Conservation (phyloP, 2,329 filamentous ascomycete genomes). For the Aspergillus sp. region DNA sequence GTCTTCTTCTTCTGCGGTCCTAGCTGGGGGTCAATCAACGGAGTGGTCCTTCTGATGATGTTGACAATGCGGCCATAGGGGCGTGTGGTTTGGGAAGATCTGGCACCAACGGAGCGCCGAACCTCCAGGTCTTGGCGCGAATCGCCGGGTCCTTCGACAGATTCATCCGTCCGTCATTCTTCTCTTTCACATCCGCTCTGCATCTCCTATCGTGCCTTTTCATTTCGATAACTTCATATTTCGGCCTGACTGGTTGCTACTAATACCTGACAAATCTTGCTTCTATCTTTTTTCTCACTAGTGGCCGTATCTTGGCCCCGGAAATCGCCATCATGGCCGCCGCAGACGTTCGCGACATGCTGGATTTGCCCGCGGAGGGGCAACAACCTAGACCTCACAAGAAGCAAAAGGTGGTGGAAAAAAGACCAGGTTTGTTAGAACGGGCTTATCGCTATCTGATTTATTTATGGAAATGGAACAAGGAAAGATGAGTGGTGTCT, state of each 20-base stretch:
- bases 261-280: too few species aligned
- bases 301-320: neutral
- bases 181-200: neutral
- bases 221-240: neutral
- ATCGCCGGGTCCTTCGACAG: constrained; percentile 3
- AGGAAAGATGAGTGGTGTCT: neutral
- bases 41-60: neutral
- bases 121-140: constrained; percentile 18
- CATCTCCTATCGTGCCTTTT: neutral
- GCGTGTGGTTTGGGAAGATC: constrained; percentile 12
- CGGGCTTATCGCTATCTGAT: too few species aligned
- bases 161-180: neutral
- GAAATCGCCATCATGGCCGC: constrained; percentile 56
- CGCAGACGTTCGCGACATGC: constrained; percentile 80
- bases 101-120: constrained; percentile 11
- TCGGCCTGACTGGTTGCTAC: too few species aligned
- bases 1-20: neutral
- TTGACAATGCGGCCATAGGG: constrained; percentile 2
- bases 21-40: constrained; percentile 1
- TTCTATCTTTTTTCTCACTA: too few species aligned
- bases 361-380: constrained; percentile 68
- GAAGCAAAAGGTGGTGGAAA: constrained; percentile 65
- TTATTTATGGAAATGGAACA: neutral
- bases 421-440: constrained; percentile 47
- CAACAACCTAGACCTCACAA: constrained; percentile 57